A percentile compares a stretch with the other conserved stretches of the same genome.
phyloP scores from a whole-genome alignment of 2,329 filamentous ascomycete species.

The Epichloe elymi region DNA sequence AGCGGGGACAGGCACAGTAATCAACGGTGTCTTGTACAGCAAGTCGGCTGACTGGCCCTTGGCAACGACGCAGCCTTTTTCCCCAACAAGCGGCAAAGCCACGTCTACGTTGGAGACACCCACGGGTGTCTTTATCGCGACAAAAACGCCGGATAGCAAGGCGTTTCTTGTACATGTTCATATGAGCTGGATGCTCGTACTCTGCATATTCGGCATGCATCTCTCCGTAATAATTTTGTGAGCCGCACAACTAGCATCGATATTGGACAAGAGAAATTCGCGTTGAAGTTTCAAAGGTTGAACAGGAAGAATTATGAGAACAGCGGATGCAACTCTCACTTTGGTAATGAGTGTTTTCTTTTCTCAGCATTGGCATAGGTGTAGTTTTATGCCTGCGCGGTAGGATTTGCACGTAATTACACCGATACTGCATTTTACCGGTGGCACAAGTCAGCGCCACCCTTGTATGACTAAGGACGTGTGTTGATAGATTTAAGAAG shows the following conservation, averaged over 20 bases:
- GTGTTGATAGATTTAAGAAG: too few species aligned
- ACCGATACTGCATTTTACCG: too few species aligned
- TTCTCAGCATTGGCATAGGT: not conserved
- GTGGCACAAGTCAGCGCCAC: too few species aligned
- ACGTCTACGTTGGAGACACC: constrained; percentile 11
- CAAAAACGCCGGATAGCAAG: constrained; percentile 15
- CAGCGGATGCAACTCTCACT: too few species aligned
- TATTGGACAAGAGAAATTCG: not conserved
- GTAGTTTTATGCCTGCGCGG: not conserved
- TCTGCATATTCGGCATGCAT: not conserved
- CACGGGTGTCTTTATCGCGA: constrained; percentile 24
- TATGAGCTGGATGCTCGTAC: not conserved
- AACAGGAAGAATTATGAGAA: too few species aligned
- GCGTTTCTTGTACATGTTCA: not conserved
- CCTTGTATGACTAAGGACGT: too few species aligned
- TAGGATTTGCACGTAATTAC: too few species aligned
- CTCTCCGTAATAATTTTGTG: not conserved
- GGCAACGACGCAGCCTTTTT: constrained; percentile 13
- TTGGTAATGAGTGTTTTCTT: too few species aligned
- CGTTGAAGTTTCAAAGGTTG: not conserved
- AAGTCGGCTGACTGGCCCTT: constrained; percentile 28
- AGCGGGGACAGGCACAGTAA: constrained; percentile 38
- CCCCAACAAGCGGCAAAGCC: constrained; percentile 10
- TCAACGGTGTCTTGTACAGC: constrained; percentile 44
- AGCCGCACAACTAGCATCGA: not conserved